These are phyloP conservation scores for Hyphodiscus hymeniophilus DNA, from an alignment of 495 filamentous ascomycete genomes.

Conservation along the genomic window DNA sequence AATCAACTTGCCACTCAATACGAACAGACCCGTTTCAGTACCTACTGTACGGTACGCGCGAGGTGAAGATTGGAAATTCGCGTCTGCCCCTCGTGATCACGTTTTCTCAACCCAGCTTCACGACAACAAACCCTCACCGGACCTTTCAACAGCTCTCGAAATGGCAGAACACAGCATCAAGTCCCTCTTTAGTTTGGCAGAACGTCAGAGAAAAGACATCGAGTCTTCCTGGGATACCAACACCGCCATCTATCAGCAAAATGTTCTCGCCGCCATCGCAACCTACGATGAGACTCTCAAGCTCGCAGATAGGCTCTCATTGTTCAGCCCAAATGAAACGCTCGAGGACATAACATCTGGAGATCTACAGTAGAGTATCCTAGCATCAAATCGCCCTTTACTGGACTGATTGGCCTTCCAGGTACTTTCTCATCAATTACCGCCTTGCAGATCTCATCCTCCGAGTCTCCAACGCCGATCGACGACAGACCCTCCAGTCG, in stretches of 20 bases:
- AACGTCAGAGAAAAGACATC: slow-evolving; percentile 38
- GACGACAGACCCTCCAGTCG: slow-evolving; percentile 52
- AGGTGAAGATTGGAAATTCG: background rate
- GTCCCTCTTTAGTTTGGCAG: slow-evolving; percentile 47
- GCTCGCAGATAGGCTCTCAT: slow-evolving; percentile 57
- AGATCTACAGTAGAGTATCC: slow-evolving; percentile 59
- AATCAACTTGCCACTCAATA: too few species aligned
- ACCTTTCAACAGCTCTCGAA: background rate
- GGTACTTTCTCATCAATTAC: slow-evolving; percentile 62
- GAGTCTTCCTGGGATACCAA: slow-evolving; percentile 34
- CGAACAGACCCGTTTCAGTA: too few species aligned
- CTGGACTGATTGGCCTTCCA: slow-evolving; percentile 25
- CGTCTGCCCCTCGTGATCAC: background rate
- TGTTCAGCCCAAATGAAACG: slow-evolving; percentile 87
- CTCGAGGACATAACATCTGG: slow-evolving; percentile 80
- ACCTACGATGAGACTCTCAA: slow-evolving; percentile 65
- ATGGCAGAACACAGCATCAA: slow-evolving; percentile 48
- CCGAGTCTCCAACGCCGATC: slow-evolving; percentile 44
- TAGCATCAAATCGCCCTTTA: slow-evolving; percentile 32
- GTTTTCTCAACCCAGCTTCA: background rate
- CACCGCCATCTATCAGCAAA: slow-evolving; percentile 50
- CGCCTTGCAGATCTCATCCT: slow-evolving; percentile 60
- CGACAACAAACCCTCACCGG: background rate
- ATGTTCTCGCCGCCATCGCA: slow-evolving; percentile 55
- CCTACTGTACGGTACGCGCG: too few species aligned